These are phyloP conservation scores for Diaporthe citri DNA, from an alignment of 2,329 filamentous ascomycete species.

Conservation along the genomic window DNA sequence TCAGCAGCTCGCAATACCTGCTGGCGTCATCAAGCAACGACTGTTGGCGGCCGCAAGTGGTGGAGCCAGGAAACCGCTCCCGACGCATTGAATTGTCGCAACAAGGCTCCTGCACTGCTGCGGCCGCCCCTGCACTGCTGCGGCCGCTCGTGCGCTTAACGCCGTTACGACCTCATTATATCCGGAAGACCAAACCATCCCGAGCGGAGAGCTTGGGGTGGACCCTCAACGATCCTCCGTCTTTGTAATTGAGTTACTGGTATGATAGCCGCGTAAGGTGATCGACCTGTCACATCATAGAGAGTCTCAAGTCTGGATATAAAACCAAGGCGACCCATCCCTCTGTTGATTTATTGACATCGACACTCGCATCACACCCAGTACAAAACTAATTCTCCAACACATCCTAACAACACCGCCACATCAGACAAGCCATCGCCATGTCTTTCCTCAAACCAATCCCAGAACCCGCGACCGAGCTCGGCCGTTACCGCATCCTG, in stretches of 20 bases:
- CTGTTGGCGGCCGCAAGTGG: not conserved
- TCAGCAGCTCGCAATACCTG: too few relatives aligned
- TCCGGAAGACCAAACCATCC: not conserved
- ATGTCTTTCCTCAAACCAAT: conserved; percentile 53
- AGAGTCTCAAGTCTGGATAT: not conserved
- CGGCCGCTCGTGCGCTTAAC: not conserved
- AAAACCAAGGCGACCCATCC: not conserved
- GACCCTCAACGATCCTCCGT: not conserved
- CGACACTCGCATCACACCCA: not conserved
- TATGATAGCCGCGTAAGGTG: too few relatives aligned
- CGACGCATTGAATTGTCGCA: not conserved
- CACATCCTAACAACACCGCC: not conserved
- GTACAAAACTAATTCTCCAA: not conserved
- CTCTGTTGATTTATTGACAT: not conserved
- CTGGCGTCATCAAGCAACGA: not conserved
- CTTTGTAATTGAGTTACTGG: not conserved
- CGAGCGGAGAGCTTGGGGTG: not conserved
- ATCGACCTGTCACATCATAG: not conserved
- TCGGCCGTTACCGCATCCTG: conserved; percentile 75
- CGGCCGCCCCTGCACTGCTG: not conserved
- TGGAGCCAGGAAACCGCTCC: not conserved
- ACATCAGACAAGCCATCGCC: not conserved
- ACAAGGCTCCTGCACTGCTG: not conserved
- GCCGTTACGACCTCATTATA: conserved; percentile 1
- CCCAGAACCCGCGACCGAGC: conserved; percentile 67